Evolutionary conservation across 768 basidiomycete genomes (phyloP).

Genomic region (Tylopilus balloui): DNA sequence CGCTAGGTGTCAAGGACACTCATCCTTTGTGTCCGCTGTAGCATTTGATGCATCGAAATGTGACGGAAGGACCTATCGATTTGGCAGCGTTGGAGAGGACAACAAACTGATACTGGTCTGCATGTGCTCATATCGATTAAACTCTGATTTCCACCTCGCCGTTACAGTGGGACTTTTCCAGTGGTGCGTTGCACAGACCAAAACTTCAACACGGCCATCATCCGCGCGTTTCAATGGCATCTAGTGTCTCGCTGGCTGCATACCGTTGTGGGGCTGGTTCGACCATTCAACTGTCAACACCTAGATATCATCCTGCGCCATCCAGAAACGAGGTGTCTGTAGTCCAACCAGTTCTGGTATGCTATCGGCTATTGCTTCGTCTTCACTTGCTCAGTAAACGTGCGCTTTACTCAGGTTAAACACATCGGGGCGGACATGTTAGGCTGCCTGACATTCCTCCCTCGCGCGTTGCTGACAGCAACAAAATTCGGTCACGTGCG

Average conservation of each 20-base stretch:
- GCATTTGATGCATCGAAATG: constrained; percentile 88
- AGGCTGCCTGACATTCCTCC: constrained; percentile 70
- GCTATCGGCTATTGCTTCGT: constrained; percentile 20
- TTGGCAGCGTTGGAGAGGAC: constrained; percentile 95
- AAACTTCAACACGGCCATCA: constrained; percentile 69
- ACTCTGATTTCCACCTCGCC: neutral
- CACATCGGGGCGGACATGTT: constrained; percentile 77
- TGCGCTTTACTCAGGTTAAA: constrained; percentile 53
- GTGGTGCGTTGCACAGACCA: constrained; percentile 84
- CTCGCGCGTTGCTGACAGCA: constrained; percentile 72
- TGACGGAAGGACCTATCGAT: constrained; percentile 87
- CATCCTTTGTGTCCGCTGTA: constrained; percentile 86
- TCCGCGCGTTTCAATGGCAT: constrained; percentile 74
- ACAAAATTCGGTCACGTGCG: constrained; percentile 74
- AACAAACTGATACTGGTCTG: constrained; percentile 87
- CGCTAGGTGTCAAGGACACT: constrained; percentile 95
- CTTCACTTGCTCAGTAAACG: neutral
- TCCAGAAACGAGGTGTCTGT: constrained; percentile 86
- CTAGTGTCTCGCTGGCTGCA: constrained; percentile 67
- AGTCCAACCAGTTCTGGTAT: constrained; percentile 84
- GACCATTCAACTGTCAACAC: constrained; percentile 48
- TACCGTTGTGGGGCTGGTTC: constrained; percentile 58
- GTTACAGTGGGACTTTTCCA: constrained; percentile 88
- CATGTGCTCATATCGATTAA: constrained; percentile 3
- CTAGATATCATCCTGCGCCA: constrained; percentile 82